Percentiles rank a stretch among this genome's conserved stretches.
These are phyloP conservation scores for Mariannaea sp. DNA, from an alignment of 2,329 filamentous ascomycete genomes.

Conservation along the genomic window DNA sequence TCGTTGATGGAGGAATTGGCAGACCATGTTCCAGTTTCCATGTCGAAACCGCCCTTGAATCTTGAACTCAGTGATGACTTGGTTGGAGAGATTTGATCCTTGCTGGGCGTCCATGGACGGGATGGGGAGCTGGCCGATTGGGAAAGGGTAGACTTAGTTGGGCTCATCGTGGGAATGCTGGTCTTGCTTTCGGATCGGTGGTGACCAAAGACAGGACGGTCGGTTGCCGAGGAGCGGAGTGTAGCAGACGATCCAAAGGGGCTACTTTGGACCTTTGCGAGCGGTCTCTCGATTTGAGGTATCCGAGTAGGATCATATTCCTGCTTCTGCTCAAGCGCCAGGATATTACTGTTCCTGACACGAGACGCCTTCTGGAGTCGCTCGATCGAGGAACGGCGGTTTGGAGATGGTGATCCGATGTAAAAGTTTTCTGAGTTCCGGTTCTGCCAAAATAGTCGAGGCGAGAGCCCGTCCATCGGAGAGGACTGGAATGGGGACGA, in stretches of 20 bases:
- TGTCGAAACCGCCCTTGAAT: slow-evolving; percentile 72
- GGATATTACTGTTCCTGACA: slow-evolving; percentile 98
- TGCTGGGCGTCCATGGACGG: slow-evolving; percentile 60
- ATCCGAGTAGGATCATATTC: slow-evolving; percentile 86
- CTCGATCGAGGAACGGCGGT: slow-evolving; percentile 89
- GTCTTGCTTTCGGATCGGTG: slow-evolving; percentile 59
- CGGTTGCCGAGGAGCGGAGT: slow-evolving; percentile 55
- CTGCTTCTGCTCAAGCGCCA: slow-evolving; percentile 87
- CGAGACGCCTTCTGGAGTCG: slow-evolving; percentile 92
- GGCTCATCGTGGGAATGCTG: slow-evolving; percentile 62
- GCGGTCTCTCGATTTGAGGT: slow-evolving; percentile 79
- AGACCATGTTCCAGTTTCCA: slow-evolving; percentile 70
- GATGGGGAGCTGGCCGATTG: slow-evolving; percentile 42
- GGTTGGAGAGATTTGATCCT: slow-evolving; percentile 75
- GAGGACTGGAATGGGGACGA: slow-evolving; percentile 87
- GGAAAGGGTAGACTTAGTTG: slow-evolving; percentile 51
- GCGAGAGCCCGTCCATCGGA: slow-evolving; percentile 71
- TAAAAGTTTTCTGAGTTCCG: slow-evolving; percentile 75
- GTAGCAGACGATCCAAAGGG: slow-evolving; percentile 65
- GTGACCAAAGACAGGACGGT: slow-evolving; percentile 50
- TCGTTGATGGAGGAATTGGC: slow-evolving; percentile 66
- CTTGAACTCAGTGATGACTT: slow-evolving; percentile 81
- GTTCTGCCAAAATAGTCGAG: slow-evolving; percentile 90
- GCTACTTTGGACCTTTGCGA: slow-evolving; percentile 77
- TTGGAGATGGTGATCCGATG: slow-evolving; percentile 68